Conservation (phyloP, 768 basidiomycete genomes). For the Boletus insuetus region DNA sequence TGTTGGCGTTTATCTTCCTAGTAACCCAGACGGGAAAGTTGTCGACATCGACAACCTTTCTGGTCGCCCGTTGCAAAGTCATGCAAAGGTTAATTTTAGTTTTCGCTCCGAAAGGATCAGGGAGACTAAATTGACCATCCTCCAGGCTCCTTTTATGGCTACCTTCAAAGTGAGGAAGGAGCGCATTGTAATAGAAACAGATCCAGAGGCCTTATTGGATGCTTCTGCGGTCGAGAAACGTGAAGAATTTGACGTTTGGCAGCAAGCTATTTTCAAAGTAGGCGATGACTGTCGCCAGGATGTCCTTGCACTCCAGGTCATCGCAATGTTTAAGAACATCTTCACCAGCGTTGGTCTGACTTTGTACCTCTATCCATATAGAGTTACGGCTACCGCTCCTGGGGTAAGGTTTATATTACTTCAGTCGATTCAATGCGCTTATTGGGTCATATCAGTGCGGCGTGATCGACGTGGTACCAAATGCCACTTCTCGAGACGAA, state of each 20-base stretch:
- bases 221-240: constrained; percentile 55
- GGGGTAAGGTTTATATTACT: constrained; percentile 58
- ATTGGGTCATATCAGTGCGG: constrained; percentile 70
- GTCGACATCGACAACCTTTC: constrained; percentile 98
- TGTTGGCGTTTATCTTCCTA: constrained; percentile 94
- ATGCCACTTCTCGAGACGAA: constrained; percentile 96
- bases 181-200: constrained; percentile 57
- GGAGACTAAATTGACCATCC: neutral
- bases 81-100: constrained; percentile 72
- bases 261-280: constrained; percentile 99
- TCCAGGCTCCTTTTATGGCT: constrained; percentile 99
- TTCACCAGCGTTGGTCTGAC: constrained; percentile 87
- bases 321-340: constrained; percentile 99
- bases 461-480: constrained; percentile 97
- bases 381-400: constrained; percentile 94
- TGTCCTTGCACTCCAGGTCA: constrained; percentile 93
- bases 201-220: constrained; percentile 74
- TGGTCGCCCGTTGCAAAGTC: constrained; percentile 92
- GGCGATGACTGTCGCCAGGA: constrained; percentile 99
- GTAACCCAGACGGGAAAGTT: constrained; percentile 94
- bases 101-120: neutral
- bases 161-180: constrained; percentile 98
- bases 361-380: constrained; percentile 91
- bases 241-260: constrained; percentile 86
- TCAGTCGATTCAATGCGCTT: neutral